Evolutionary conservation across 441 rosid genomes (phyloP).

Genomic region (Codiaeum variegatum): DNA sequence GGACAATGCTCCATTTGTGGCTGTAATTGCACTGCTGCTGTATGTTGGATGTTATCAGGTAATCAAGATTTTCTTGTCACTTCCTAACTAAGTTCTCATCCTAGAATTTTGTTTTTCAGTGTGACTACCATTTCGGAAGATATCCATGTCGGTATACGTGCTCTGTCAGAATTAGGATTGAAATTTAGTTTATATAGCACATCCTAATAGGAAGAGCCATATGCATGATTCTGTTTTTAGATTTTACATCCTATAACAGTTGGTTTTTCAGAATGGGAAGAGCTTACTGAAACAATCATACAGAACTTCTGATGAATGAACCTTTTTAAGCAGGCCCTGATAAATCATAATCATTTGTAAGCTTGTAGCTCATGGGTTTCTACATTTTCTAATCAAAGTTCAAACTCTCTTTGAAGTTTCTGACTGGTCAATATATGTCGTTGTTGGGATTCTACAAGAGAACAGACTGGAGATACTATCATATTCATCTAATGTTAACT

Average conservation of each 20-base stretch:
- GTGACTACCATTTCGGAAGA: background rate
- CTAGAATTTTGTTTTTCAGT: constrained; percentile 9
- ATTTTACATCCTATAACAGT: background rate
- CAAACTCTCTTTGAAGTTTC: background rate
- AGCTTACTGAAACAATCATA: background rate
- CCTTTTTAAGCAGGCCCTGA: background rate
- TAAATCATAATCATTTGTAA: background rate
- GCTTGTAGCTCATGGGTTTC: background rate
- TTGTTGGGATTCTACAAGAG: background rate
- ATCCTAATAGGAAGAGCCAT: background rate
- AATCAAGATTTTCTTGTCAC: constrained; percentile 13
- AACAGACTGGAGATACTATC: background rate
- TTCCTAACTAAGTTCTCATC: background rate
- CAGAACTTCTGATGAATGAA: background rate
- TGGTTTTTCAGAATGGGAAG: background rate
- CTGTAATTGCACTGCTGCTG: constrained; percentile 73
- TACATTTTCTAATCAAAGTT: background rate
- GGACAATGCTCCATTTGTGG: constrained; percentile 51
- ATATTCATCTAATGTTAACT: background rate
- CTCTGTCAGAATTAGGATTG: background rate
- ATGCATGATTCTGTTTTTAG: background rate
- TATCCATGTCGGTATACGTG: background rate
- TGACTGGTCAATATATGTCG: background rate
- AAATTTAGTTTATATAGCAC: background rate
- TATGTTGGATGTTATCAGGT: constrained; percentile 99